phyloP scores from a whole-genome alignment of 2,329 filamentous ascomycete genomes.

The Samsoniella hepiali region DNA sequence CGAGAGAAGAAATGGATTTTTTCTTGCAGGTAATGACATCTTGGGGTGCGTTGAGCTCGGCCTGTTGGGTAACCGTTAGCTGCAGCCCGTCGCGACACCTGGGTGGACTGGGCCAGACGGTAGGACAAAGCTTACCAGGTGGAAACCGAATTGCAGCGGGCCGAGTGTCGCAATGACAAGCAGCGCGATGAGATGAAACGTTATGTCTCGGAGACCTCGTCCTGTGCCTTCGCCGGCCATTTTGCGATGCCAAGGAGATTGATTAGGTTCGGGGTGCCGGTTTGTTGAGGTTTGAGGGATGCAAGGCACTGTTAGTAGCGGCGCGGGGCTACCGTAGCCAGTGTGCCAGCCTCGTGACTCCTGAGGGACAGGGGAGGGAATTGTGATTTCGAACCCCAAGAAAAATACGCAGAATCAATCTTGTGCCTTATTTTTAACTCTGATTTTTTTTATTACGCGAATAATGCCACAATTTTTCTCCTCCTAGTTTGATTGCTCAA shows the following conservation, averaged over 20 bases:
- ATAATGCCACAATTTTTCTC: background rate
- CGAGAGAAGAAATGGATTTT: slow-evolving; percentile 37
- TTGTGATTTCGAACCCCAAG: background rate
- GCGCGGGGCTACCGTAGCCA: background rate
- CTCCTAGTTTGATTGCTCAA: slow-evolving; percentile 20
- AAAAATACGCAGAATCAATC: background rate
- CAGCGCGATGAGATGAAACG: slow-evolving; percentile 73
- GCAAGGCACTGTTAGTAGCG: background rate
- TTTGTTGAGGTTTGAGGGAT: background rate
- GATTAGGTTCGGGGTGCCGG: background rate
- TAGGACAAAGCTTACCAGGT: slow-evolving; percentile 62
- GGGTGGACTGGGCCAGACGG: background rate
- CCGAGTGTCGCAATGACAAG: slow-evolving; percentile 77
- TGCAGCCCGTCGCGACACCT: background rate
- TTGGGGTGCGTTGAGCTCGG: slow-evolving; percentile 92
- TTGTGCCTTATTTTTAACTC: background rate
- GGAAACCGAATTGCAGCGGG: slow-evolving; percentile 90
- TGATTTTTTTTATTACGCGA: background rate
- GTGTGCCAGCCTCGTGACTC: background rate
- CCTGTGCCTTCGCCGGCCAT: slow-evolving; percentile 10
- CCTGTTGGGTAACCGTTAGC: slow-evolving; percentile 40
- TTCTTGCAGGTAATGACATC: slow-evolving; percentile 86
- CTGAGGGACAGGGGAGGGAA: background rate
- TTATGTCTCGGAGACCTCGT: slow-evolving; percentile 50
- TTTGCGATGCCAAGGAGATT: background rate